Evolutionary conservation across 495 filamentous ascomycete species (phyloP), one percentile per base, ranked within the genome.

Genomic region (Xylaria sp.): DNA sequence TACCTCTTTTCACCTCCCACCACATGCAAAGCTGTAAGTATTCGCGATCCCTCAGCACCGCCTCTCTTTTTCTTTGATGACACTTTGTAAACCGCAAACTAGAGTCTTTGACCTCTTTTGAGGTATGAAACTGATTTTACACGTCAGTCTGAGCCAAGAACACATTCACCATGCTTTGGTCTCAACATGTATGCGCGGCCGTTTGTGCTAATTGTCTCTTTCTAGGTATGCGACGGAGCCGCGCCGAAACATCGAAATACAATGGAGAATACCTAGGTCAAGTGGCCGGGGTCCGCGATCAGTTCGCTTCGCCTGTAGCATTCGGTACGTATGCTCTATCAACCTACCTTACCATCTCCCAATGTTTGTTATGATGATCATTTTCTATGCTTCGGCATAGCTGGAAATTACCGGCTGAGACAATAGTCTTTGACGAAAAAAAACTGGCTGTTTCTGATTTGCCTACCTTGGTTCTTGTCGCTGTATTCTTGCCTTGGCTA

Each of bases 351-450:
- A 19, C 64, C 21, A 3, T 52, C 5, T 26, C 53, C 41, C 68
- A 41, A 55, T 48, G 68, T 59, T 73, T 67, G 33, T 62, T 68
- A 89, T 95, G 95, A 98, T 97, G 93, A 93, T 87, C 88, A 85
- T 85, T 70, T 85, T 90, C 84, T 85, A 90, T 89, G 85, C 88
- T 85, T 86, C 79, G 87, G 89, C 93, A 95, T 97, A 93, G 93
- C 93, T 97, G 94, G 94, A 97, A 98, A 97, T 98, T 98, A 98
- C 95, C 95, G 95, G 91, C 95, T 89, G 93, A 98, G 89, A 88
- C 86, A 85, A 75, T 79, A 83, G 87, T 88, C 86, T 77, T 87
- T 93, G 94, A 92, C 87, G 93, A 94, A 83, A 77, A 97, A 82
- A 79, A 88, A 91, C 89, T 91, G 93, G 93, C 93, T 97, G 87